phyloP scores from a whole-genome alignment of 1,284 basidiomycete genomes.

The Microstroma glucosiphilum region DNA sequence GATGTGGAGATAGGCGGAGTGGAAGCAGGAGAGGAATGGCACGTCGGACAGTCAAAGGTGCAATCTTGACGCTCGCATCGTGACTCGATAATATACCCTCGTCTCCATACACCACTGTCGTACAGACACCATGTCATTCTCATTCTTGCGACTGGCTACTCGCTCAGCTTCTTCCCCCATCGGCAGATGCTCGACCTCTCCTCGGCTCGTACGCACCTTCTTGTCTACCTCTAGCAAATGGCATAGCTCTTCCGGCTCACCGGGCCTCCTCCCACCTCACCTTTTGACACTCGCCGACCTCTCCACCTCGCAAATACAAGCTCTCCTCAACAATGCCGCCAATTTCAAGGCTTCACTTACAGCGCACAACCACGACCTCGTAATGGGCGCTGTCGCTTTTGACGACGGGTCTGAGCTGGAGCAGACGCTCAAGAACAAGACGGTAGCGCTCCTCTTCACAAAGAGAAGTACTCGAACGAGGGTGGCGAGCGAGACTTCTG shows the following conservation, averaged over 20 bases:
- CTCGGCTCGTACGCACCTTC: neutral
- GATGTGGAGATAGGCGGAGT: too few relatives aligned
- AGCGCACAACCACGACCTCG: neutral
- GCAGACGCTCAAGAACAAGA: conserved; percentile 67
- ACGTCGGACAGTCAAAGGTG: too few relatives aligned
- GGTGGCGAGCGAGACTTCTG: conserved; percentile 71
- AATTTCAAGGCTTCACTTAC: neutral
- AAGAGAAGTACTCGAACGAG: conserved; percentile 92
- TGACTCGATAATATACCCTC: too few relatives aligned
- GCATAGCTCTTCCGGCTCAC: neutral
- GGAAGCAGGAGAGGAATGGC: too few relatives aligned
- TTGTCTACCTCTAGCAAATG: neutral
- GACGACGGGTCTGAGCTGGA: neutral
- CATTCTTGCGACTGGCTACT: too few relatives aligned
- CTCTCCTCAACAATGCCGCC: neutral
- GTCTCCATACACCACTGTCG: too few relatives aligned
- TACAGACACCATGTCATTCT: too few relatives aligned
- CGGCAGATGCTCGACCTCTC: too few relatives aligned
- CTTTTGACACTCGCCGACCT: conserved; percentile 2
- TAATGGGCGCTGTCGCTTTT: neutral
- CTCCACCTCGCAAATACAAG: conserved; percentile 1
- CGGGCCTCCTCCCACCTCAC: neutral
- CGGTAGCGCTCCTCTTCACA: conserved; percentile 81
- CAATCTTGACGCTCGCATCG: too few relatives aligned
- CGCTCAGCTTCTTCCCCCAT: too few relatives aligned